Evolutionary conservation across 176 grass and related monocot species (phyloP).

Genomic region (Lolium multiflorum): DNA sequence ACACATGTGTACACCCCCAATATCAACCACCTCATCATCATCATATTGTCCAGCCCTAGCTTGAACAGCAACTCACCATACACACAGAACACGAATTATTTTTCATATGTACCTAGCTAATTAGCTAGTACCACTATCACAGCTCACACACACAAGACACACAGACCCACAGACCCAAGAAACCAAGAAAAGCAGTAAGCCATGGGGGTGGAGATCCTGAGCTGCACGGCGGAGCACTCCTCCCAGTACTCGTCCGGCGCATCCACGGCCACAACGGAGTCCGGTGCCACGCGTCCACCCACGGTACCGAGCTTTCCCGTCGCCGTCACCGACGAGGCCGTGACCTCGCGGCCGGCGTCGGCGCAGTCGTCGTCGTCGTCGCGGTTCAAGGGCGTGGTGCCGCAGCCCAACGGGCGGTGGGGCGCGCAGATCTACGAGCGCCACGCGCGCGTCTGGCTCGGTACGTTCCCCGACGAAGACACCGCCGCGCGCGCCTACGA

Average conservation of each 20-base stretch:
- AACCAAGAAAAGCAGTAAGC: constrained; percentile 16
- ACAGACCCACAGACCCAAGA: background rate
- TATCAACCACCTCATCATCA: background rate
- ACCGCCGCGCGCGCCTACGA: constrained; percentile 82
- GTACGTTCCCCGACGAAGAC: constrained; percentile 76
- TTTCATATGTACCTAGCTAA: constrained; percentile 12
- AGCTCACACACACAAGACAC: background rate
- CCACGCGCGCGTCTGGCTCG: constrained; percentile 94
- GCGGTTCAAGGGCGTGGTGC: constrained; percentile 91
- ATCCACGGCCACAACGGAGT: constrained; percentile 60
- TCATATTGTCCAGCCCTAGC: constrained; percentile 38
- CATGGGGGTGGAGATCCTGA: constrained; percentile 52
- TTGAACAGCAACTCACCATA: constrained; percentile 34
- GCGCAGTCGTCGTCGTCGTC: constrained; percentile 57
- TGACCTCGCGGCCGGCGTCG: constrained; percentile 39
- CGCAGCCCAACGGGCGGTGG: constrained; percentile 98
- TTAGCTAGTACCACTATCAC: constrained; percentile 32
- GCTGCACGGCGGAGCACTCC: constrained; percentile 22
- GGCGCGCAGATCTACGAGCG: constrained; percentile 99
- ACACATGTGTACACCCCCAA: background rate
- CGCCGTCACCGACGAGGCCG: background rate
- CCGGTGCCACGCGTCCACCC: constrained; percentile 11
- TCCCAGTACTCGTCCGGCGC: constrained; percentile 32
- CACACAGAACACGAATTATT: constrained; percentile 19
- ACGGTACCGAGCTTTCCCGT: background rate